Evolutionary conservation across 164 flowering plant genomes (phyloP).

Genomic region (Chloranthus sessilifolius): DNA sequence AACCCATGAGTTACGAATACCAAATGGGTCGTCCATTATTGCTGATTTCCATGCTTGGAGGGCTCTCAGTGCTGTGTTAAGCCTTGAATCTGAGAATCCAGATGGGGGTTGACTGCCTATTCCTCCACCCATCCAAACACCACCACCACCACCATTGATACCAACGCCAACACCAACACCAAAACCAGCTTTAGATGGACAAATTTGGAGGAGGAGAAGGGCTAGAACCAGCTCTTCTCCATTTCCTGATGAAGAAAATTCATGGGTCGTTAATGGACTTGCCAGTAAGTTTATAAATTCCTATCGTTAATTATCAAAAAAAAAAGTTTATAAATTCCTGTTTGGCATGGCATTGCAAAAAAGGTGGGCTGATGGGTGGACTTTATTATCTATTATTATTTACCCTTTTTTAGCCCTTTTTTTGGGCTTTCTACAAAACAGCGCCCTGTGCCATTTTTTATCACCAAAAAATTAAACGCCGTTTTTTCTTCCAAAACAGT

Average conservation of each 20-base stretch:
- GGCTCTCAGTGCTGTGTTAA: conserved; percentile 49
- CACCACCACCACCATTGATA: conserved; percentile 20
- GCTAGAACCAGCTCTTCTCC: conserved; percentile 12
- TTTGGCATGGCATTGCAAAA: too few species aligned
- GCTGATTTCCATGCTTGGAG: conserved; percentile 94
- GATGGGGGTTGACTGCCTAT: conserved; percentile 17
- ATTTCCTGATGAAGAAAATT: conserved; percentile 5
- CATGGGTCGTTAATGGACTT: too few species aligned
- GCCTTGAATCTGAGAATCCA: conserved; percentile 27
- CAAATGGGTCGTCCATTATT: conserved; percentile 70
- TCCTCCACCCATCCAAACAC: conserved; percentile 39
- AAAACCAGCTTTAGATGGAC: conserved; percentile 25
- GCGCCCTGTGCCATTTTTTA: too few species aligned
- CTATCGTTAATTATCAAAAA: too few species aligned
- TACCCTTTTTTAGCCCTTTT: too few species aligned
- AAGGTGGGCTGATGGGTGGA: too few species aligned
- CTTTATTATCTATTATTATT: too few species aligned
- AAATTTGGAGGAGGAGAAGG: conserved; percentile 16
- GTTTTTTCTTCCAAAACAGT: too few species aligned
- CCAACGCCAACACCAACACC: conserved; percentile 16
- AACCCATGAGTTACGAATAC: conserved; percentile 52
- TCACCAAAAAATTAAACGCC: too few species aligned
- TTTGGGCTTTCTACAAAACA: too few species aligned
- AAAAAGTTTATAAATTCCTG: too few species aligned
- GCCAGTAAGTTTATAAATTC: too few species aligned